phyloP scores from a whole-genome alignment of 106 monocot genomes.

The Narthecium ossifragum region DNA sequence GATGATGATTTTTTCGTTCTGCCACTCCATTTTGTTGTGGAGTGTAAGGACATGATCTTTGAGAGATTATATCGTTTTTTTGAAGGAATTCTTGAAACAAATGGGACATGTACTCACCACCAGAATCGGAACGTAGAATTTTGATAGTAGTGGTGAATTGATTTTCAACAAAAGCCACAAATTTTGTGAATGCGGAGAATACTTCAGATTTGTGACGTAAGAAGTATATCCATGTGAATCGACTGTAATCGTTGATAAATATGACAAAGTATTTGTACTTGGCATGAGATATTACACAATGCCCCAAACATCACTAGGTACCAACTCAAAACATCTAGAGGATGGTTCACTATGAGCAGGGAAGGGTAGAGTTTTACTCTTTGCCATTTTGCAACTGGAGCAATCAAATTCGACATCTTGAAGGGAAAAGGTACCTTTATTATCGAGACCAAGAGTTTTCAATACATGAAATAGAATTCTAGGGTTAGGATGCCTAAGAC shows the following conservation, averaged over 20 bases:
- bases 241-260: neutral
- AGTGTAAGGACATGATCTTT: neutral
- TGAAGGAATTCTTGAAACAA: neutral
- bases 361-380: conserved; percentile 1
- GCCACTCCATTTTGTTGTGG: neutral
- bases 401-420: neutral
- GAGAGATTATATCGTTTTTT: neutral
- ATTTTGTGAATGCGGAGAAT: neutral
- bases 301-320: too few relatives aligned
- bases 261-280: neutral
- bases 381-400: neutral
- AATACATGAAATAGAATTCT: neutral
- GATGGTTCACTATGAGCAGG: too few relatives aligned
- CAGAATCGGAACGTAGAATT: neutral
- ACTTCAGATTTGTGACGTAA: neutral
- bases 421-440: neutral
- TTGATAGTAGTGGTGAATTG: neutral
- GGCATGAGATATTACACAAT: too few relatives aligned
- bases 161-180: too few relatives aligned
- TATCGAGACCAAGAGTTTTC: neutral
- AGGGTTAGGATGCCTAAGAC: neutral
- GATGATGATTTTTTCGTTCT: neutral
- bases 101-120: neutral
- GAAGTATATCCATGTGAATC: too few relatives aligned
- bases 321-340: neutral